Evolutionary conservation across 2,329 filamentous ascomycete species (phyloP).

Genomic region (Elsinoe perseae): DNA sequence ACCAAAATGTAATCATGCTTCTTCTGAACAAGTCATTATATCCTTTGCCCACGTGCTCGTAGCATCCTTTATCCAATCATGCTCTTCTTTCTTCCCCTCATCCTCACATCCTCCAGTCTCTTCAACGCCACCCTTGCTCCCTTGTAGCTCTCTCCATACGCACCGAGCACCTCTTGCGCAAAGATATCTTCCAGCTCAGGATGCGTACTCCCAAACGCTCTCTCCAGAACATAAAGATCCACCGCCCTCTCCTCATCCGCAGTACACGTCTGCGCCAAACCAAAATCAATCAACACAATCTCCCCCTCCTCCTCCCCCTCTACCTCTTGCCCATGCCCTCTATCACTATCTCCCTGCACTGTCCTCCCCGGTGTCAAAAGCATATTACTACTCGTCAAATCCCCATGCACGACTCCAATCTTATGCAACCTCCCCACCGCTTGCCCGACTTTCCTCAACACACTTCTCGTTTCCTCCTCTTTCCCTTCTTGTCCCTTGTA

Average conservation of each 20-base stretch:
- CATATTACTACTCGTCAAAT: constrained; percentile 94
- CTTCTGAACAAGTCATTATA: background rate
- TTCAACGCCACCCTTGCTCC: constrained; percentile 66
- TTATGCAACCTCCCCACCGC: constrained; percentile 55
- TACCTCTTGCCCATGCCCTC: constrained; percentile 5
- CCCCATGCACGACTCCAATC: constrained; percentile 84
- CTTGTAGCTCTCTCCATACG: constrained; percentile 68
- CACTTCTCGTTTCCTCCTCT: constrained; percentile 24
- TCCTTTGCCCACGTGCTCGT: background rate
- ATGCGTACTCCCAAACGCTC: constrained; percentile 92
- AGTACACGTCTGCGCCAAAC: constrained; percentile 70
- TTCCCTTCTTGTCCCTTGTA: constrained; percentile 29
- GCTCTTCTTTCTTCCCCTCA: constrained; percentile 91
- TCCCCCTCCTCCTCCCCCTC: constrained; percentile 51
- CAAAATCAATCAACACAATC: constrained; percentile 89
- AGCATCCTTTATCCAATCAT: constrained; percentile 65
- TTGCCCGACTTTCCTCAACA: constrained; percentile 30
- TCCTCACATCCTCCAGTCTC: constrained; percentile 81
- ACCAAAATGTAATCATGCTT: constrained; percentile 9
- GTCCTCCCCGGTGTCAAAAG: constrained; percentile 55
- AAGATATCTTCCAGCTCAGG: constrained; percentile 75
- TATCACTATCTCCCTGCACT: background rate
- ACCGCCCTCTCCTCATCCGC: constrained; percentile 92
- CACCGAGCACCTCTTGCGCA: constrained; percentile 64
- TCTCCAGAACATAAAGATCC: constrained; percentile 89